A percentile compares a stretch with the other conserved stretches of the same genome.
Conservation (phyloP, 306 rosid genomes). For the Vigna radiata region DNA sequence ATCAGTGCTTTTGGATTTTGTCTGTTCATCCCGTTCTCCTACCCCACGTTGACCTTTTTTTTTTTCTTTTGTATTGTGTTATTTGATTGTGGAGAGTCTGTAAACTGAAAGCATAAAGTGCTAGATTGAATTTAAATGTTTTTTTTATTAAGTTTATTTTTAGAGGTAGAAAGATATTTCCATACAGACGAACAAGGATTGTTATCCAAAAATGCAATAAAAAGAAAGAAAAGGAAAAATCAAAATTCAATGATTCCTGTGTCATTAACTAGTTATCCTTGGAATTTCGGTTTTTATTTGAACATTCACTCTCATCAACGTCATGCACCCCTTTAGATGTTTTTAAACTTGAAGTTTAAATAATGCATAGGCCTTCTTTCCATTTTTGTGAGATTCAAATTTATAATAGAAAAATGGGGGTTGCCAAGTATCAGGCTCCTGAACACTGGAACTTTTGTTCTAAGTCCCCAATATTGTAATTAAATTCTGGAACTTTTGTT, state of each 20-base stretch:
- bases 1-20: not conserved
- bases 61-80: not conserved
- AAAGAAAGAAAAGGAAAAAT: not conserved
- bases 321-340: not conserved
- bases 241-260: not conserved
- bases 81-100: conserved; percentile 13
- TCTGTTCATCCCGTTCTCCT: conserved; percentile 12
- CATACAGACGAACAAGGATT: not conserved
- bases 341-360: not conserved
- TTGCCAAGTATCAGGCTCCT: not conserved
- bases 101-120: not conserved
- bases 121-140: conserved; percentile 13
- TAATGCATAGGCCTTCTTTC: not conserved
- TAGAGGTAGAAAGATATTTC: no score
- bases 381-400: not conserved
- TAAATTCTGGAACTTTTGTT: not conserved
- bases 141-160: conserved; percentile 8
- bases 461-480: no score
- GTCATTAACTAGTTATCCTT: not conserved
- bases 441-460: conserved; percentile 4
- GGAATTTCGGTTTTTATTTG: not conserved
- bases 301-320: not conserved
- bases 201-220: not conserved
- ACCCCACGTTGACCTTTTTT: not conserved
- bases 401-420: not conserved